Base-by-base conservation (phyloP, 139 green algal species). In the Desmodesmus armatus region DNA sequence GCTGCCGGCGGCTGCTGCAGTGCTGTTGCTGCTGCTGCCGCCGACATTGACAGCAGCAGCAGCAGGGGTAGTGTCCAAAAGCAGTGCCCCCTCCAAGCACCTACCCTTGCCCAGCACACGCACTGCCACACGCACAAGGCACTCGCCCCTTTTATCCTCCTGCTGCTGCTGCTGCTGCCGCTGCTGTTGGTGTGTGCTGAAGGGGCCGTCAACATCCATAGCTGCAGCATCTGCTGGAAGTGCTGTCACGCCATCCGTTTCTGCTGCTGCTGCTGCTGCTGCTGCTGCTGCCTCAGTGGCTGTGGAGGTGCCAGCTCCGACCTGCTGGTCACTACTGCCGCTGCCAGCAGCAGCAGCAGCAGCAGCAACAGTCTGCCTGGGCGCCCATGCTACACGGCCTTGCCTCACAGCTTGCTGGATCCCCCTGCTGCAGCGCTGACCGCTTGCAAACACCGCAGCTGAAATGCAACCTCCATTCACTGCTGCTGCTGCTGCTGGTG, bases 61-160 rank as follows among this genome's bases (percentile, higher is more conserved):
- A 33, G 27, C 25, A 33, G 47, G 11, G 11, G 25, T 37, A 41
- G 40, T 63, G 72, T 15, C 44, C 80, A 88, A 41, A 33, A 90
- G 29, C 51, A 88, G 49, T 27, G 87, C 87, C 3, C 87, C 87
- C 3, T 81, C 44, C 78, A 71, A 19, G 40, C 87, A 90, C 31
- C 53, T 44, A 13, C 87, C 87, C 31, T 44, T 81, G 27, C 78
- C 87, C 27, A 74, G n/a, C 3, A 90, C 70, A 21, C 37, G 40
- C 2, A 90, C 70, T 21, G 19, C 25, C 21, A 79, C 78, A 43
- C 73, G 82, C n/a, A 80, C 69, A 9, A 90, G 55, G 21, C 80
- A 87, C 1, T 43, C 23, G 29, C 21, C 37, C 15, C 17, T 19
- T 25, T 70, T 49, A 31, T 82, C 33, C 74, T 70, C 33, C 29